These are phyloP conservation scores for Prunus dulcis DNA, from an alignment of 306 rosid species.

Conservation along the genomic window DNA sequence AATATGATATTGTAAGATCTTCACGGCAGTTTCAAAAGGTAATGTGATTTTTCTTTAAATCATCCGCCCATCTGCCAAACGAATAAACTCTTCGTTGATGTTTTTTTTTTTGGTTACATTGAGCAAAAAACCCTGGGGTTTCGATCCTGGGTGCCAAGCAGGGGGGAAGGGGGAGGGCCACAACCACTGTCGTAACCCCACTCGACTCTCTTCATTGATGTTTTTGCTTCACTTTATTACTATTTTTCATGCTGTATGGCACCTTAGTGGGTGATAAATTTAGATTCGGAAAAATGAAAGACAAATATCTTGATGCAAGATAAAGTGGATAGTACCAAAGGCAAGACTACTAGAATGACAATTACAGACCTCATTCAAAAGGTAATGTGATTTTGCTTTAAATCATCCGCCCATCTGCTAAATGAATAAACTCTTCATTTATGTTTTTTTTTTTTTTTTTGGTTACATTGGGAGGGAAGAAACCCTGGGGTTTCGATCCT, in stretches of 20 bases:
- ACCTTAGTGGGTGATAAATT: neutral
- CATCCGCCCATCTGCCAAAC: neutral
- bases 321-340: neutral
- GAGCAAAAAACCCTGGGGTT: too few species aligned
- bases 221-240: neutral
- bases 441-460: too few species aligned
- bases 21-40: neutral
- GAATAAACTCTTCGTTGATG: neutral
- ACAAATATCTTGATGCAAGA: neutral
- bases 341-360: neutral
- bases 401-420: too few species aligned
- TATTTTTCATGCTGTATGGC: neutral
- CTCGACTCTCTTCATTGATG: neutral
- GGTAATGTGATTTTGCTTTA: too few species aligned
- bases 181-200: too few species aligned
- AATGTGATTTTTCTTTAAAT: neutral
- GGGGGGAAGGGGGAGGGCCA: too few species aligned
- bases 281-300: neutral
- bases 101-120: neutral
- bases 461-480: too few species aligned
- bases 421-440: too few species aligned
- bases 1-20: neutral
- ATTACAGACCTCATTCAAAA: neutral
- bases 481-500: too few species aligned
- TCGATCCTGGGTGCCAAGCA: too few species aligned